Base-by-base conservation (phyloP, 2,329 filamentous ascomycete genomes). In the Penicillium nordicum region DNA sequence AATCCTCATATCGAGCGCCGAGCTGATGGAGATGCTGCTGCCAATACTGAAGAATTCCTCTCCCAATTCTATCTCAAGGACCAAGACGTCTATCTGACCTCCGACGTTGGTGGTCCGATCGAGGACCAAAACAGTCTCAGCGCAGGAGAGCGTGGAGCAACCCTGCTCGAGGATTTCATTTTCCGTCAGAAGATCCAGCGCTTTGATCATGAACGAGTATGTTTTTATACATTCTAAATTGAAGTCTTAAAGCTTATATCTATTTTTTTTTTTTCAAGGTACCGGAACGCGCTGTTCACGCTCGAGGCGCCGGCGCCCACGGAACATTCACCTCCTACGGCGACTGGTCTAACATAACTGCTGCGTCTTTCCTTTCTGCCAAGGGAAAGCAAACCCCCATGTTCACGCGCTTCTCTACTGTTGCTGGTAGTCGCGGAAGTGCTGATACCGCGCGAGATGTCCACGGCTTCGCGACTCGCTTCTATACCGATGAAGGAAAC, bases 401-500 rank as follows among this genome's bases (percentile, higher is more conserved):
- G 0, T 89, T 90, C 65, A 77, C 87, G n/a, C 85, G 88, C 16
- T 89, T 90, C 69, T 90, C 88, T 0, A 90, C 88, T 1, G 88
- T 92, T 10, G 84, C 86, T 21, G 87, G 87, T 2, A 87, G 82
- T 34, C 79, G 84, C 14, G 88, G 88, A 30, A 88, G 85, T 63
- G 82, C 85, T 2, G 88, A 91, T 64, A 87, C 86, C 0, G 86
- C 81, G 7, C 82, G 88, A 36, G 88, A 91, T 75, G 86, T 90
- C 0, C 87, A 88, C 59, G 88, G 88, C 1, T 90, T 90, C 64
- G 88, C 88, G 3, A 82, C 79, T 48, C 80, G 81, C 54, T 86
- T 88, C 63, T 90, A 89, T 65, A 90, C 88, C 0, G 85, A 89
- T 38, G 86, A 89, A 63, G 88, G 88, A 27, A 90, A 90, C 69